Evolutionary conservation across 2,329 filamentous ascomycete species (phyloP).

Genomic region (Colletotrichum sp.): DNA sequence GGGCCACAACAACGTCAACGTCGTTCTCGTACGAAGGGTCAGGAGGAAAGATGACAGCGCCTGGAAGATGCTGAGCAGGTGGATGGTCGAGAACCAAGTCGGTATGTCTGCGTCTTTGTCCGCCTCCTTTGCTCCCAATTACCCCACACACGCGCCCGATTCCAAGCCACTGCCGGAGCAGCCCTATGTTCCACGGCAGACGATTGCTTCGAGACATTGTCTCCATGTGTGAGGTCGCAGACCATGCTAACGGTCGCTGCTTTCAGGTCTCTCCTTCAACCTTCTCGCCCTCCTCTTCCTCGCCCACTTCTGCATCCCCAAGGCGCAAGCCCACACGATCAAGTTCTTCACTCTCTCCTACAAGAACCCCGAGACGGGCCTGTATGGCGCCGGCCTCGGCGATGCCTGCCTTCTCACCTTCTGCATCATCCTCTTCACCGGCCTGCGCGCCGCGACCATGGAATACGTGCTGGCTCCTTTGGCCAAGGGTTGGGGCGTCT

Average conservation of each 20-base stretch:
- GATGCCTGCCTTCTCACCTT: slow-evolving; percentile 80
- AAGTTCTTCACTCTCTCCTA: slow-evolving; percentile 92
- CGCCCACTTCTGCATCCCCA: slow-evolving; percentile 82
- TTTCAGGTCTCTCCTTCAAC: slow-evolving; percentile 78
- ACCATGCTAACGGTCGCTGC: slow-evolving; percentile 25
- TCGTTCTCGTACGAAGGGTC: slow-evolving; percentile 59
- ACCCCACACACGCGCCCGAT: neutral
- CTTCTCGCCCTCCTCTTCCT: slow-evolving; percentile 83
- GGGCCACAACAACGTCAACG: slow-evolving; percentile 50
- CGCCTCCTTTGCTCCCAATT: neutral
- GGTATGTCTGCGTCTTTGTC: slow-evolving; percentile 55
- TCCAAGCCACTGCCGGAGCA: neutral
- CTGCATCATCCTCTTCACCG: slow-evolving; percentile 86
- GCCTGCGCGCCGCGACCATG: slow-evolving; percentile 82
- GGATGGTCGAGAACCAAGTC: slow-evolving; percentile 81
- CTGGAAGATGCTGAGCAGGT: slow-evolving; percentile 65
- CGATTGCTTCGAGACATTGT: neutral
- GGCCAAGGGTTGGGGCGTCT: slow-evolving; percentile 74
- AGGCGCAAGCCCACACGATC: slow-evolving; percentile 76
- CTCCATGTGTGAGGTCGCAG: neutral
- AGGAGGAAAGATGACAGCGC: slow-evolving; percentile 68
- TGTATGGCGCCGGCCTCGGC: slow-evolving; percentile 79
- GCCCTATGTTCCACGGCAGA: neutral
- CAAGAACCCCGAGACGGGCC: slow-evolving; percentile 69
- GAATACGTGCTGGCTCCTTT: slow-evolving; percentile 86